phyloP scores from a whole-genome alignment of 441 rosid species.

The Theobroma grandiflorum region DNA sequence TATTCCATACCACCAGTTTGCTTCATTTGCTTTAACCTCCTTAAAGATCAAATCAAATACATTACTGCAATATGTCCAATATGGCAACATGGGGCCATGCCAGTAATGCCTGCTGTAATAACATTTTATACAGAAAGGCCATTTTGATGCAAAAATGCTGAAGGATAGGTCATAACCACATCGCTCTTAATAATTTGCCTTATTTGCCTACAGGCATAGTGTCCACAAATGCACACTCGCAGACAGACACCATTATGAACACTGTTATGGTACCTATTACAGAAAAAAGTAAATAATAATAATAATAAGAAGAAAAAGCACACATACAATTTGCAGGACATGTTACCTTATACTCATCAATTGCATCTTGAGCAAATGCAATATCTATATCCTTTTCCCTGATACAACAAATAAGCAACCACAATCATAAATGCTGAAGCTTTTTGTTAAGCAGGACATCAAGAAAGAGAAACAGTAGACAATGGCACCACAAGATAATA shows the following conservation, averaged over 20 bases:
- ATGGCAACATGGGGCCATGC: neutral
- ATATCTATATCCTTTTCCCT: slow-evolving; percentile 99
- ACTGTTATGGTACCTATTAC: neutral
- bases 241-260: neutral
- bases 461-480: slow-evolving; percentile 10
- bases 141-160: too few relatives aligned
- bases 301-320: neutral
- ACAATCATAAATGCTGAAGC: slow-evolving; percentile 23
- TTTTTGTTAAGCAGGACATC: neutral
- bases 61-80: neutral
- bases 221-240: neutral
- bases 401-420: slow-evolving; percentile 33
- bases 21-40: neutral
- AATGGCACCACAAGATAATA: slow-evolving; percentile 10
- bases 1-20: slow-evolving; percentile 5
- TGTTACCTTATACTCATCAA: slow-evolving; percentile 94
- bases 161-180: neutral
- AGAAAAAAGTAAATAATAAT: neutral
- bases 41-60: neutral
- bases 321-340: slow-evolving; percentile 1
- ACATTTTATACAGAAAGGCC: slow-evolving; percentile 5
- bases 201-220: neutral
- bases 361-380: slow-evolving; percentile 91
- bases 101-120: slow-evolving; percentile 8
- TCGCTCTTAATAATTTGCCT: neutral